Evolutionary conservation across 2,329 filamentous ascomycete species (phyloP), one percentile per base, ranked within the genome.

Genomic region (Penicillium nordicum): DNA sequence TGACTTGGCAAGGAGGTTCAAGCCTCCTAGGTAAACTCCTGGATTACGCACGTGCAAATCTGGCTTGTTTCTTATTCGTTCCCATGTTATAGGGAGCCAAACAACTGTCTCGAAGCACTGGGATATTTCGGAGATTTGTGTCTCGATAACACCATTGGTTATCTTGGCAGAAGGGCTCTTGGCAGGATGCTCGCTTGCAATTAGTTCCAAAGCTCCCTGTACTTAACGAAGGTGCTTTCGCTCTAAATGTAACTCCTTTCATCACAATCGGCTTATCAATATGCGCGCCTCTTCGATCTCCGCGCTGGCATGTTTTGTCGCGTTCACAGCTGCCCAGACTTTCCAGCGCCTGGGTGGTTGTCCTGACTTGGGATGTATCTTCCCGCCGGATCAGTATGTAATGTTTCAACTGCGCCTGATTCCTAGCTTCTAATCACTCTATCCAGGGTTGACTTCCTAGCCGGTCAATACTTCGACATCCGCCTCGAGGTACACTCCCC

Each of bases 381-480:
- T 84, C 54, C 82, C 82, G 47, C 83, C 83, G 21, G 82, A 84
- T 62, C 81, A 84, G 79, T 80, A 72, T 65, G 78, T 57, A 44
- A 18, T 25, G 11, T 30, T 14, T 51, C 7, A 32, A 21, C 25
- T 40, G 34, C 4, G 4, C 23, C 8, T 41, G 9, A 5, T 6
- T 10, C 12, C 6, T 30, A 14, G n/a, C 29, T 16, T n/a, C 36
- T 44, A 27, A 23, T 16, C 2, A 16, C 32, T 56, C 34, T 54
- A 27, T 40, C 11, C 7, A 82, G 80, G 76, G 86, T 88, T 61
- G 90, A 94, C 67, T 94, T 94, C 76, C 82, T 95, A 1, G 86
- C 90, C 5, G 90, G 90, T 12, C 90, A 94, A 76, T 87, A 84
- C 72, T 94, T 94, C 68, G 90, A 94, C 70, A 86, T 95, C 60